These are phyloP conservation scores for Ocimum tenuiflorum DNA, from an alignment of 257 asterid genomes.

Conservation along the genomic window DNA sequence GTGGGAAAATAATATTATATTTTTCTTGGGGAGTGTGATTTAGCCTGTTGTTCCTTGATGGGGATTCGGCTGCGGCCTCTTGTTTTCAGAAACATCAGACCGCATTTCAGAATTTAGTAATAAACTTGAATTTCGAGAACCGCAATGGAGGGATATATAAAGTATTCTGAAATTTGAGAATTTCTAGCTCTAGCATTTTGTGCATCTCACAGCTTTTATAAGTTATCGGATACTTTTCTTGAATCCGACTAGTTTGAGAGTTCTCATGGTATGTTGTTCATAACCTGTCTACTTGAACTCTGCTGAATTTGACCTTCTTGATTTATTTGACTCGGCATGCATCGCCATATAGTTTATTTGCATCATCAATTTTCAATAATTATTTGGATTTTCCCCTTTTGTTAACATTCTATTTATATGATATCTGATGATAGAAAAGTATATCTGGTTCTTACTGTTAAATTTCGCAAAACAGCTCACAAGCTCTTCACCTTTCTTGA, in stretches of 20 bases:
- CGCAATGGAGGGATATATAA: background rate
- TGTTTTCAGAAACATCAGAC: background rate
- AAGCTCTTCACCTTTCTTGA: background rate
- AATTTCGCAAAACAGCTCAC: background rate
- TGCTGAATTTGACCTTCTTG: too few relatives aligned
- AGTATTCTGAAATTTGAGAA: background rate
- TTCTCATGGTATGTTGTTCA: background rate
- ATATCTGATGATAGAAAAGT: too few relatives aligned
- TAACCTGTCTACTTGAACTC: background rate
- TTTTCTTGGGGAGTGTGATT: constrained; percentile 15
- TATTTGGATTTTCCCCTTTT: background rate
- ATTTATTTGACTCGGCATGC: too few relatives aligned
- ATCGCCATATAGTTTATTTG: background rate
- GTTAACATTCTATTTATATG: background rate
- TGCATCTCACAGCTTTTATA: background rate
- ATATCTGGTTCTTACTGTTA: background rate
- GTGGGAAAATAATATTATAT: background rate
- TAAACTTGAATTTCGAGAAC: background rate
- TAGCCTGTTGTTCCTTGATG: background rate
- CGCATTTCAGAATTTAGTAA: constrained; percentile 4
- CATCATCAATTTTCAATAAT: too few relatives aligned
- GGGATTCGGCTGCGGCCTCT: constrained; percentile 4
- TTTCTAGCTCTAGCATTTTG: background rate
- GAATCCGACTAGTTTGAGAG: background rate
- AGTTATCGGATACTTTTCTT: background rate